A percentile compares a stretch with the other conserved stretches of the same genome.
phyloP scores from a whole-genome alignment of 805 yeast genomes.

The Candida silvatica region DNA sequence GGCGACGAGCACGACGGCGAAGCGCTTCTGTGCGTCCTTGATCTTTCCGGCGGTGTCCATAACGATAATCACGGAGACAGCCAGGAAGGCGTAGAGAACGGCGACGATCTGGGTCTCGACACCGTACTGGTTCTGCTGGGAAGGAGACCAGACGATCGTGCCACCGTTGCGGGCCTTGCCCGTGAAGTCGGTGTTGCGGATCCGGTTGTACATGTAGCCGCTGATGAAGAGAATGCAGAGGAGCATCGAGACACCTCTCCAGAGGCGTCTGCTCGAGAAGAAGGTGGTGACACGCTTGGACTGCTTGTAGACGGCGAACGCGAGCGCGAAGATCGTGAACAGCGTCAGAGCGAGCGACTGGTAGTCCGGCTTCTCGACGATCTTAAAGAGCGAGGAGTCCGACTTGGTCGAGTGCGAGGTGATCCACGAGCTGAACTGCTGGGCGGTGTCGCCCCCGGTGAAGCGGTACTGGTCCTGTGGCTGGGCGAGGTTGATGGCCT shows the following conservation, averaged over 20 bases:
- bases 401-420: conserved; percentile 10
- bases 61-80: conserved; percentile 51
- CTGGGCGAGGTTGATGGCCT: conserved; percentile 12
- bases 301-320: conserved; percentile 16
- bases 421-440: conserved; percentile 27
- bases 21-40: conserved; percentile 35
- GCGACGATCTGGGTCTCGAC: conserved; percentile 85
- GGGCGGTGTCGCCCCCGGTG: conserved; percentile 31
- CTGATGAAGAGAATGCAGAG: conserved; percentile 63
- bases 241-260: conserved; percentile 67
- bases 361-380: conserved; percentile 37
- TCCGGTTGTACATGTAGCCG: conserved; percentile 91
- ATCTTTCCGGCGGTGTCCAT: conserved; percentile 47
- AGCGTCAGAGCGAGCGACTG: conserved; percentile 7
- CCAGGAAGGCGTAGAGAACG: conserved; percentile 60
- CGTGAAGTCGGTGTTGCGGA: conserved; percentile 64
- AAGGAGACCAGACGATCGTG: conserved; percentile 33
- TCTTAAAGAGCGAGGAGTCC: conserved; percentile 19
- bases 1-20: conserved; percentile 38
- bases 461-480: conserved; percentile 35
- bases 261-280: conserved; percentile 45
- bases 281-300: conserved; percentile 30
- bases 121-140: conserved; percentile 73
- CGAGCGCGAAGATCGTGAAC: conserved; percentile 25
- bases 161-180: conserved; percentile 30